phyloP scores from a whole-genome alignment of 805 yeast genomes.

The Wickerhamomyces chaumierensis region DNA sequence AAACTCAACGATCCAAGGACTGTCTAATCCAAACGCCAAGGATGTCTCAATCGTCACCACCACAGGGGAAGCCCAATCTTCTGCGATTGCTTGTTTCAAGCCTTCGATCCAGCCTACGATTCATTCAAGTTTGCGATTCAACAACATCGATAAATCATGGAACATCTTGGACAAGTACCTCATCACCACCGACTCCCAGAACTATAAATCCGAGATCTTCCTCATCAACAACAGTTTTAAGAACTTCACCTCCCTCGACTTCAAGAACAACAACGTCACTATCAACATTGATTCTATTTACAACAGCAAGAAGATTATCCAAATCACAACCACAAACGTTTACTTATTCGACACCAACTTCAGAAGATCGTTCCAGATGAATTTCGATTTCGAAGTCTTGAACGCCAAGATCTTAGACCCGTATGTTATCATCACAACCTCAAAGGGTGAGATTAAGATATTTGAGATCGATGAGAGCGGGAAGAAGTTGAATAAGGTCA shows the following conservation, averaged over 20 bases:
- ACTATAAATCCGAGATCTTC: constrained; percentile 58
- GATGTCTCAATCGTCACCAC: constrained; percentile 62
- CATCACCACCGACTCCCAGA: constrained; percentile 58
- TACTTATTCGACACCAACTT: constrained; percentile 53
- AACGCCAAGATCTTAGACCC: constrained; percentile 55
- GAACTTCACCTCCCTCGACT: constrained; percentile 47
- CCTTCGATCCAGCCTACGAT: constrained; percentile 62
- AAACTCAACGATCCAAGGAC: constrained; percentile 44
- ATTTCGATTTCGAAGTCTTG: constrained; percentile 49
- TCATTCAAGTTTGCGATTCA: constrained; percentile 57
- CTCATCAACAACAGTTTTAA: constrained; percentile 52
- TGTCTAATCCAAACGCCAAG: constrained; percentile 54
- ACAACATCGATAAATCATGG: constrained; percentile 69
- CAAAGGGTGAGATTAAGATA: constrained; percentile 62
- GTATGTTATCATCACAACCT: constrained; percentile 47
- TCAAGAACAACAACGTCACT: constrained; percentile 52
- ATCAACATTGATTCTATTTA: constrained; percentile 55
- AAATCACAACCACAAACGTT: constrained; percentile 59
- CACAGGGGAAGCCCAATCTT: constrained; percentile 48
- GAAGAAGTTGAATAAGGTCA: constrained; percentile 24
- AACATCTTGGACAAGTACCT: constrained; percentile 51
- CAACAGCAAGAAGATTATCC: constrained; percentile 49
- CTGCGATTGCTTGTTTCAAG: constrained; percentile 49
- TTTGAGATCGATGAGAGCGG: constrained; percentile 31
- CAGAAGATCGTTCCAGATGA: constrained; percentile 37